These are phyloP conservation scores for Pseudoperonospora humuli DNA, from an alignment of 352 stramenopile genomes.

Conservation along the genomic window DNA sequence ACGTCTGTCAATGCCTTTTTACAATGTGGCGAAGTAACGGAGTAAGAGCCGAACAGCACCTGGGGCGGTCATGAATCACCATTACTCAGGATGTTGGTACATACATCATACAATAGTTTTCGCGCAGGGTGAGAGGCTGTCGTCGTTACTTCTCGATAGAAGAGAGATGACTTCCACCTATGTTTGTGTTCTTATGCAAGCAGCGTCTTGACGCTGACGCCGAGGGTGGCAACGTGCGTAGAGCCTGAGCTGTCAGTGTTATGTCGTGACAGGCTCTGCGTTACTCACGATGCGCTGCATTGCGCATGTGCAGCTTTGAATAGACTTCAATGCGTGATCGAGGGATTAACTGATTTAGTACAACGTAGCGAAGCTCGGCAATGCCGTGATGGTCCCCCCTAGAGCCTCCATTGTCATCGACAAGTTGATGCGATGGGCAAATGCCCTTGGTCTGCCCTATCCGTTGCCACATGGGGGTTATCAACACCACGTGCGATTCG, in stretches of 20 bases:
- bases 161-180: too few species aligned
- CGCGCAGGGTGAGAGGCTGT: too few species aligned
- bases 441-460: conserved; percentile 9
- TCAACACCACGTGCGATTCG: neutral
- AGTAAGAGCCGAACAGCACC: neutral
- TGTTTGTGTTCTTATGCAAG: too few species aligned
- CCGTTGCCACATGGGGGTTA: conserved; percentile 20
- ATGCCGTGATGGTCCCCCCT: conserved; percentile 18
- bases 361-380: conserved; percentile 2
- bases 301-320: conserved; percentile 3
- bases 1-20: conserved; percentile 14
- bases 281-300: conserved; percentile 25
- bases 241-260: conserved; percentile 4
- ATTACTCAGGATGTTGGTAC: too few species aligned
- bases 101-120: too few species aligned
- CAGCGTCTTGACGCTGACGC: conserved; percentile 11
- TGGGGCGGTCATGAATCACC: neutral
- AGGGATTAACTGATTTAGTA: conserved; percentile 2
- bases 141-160: too few species aligned
- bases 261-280: conserved; percentile 26
- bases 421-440: conserved; percentile 6
- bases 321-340: neutral
- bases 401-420: neutral
- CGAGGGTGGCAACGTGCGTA: conserved; percentile 4
- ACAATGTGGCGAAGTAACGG: conserved; percentile 19